Base-by-base conservation (phyloP, 345 rosid genomes). In the Linum usitatissimum region DNA sequence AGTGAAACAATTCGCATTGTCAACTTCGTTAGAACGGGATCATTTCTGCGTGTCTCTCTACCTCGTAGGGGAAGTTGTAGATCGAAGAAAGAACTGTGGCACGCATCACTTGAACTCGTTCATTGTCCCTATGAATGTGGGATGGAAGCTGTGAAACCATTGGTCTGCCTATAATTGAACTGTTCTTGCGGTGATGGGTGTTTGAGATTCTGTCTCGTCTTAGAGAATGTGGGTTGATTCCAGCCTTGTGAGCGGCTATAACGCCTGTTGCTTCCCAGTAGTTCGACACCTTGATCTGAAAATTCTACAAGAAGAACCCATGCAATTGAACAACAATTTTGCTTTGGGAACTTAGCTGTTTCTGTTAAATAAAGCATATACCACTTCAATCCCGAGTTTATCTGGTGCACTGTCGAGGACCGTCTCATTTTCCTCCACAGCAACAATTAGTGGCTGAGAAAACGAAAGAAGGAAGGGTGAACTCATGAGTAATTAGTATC, bases 221-320 rank as follows among this genome's bases (percentile, higher is more conserved):
- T 40, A 84, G 76, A 59, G 84, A 79, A 63, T 65, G 19, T 14
- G 90, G 84, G 67, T 76, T 75, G 57, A 84, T 68, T 12, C 90
- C 86, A 7, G 86, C 81, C 75, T 80, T 81, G 34, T 84, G 84
- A 64, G 84, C 84, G 54, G 86, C 83, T 61, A 84, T 67, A 60
- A 84, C 79, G 42, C 90, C 90, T n/a, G 81, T 69, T 0, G 90
- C 90, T 75, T 81, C 90, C 86, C 90, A 84, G 54, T 84, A 81
- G 70, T 84, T 84, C 42, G 81, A 68, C 40, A 78, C 90, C 61
- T 57, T 84, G 39, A 84, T 60, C 90, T 84, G 86, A 73, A 78
- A 45, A 34, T 23, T 23, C 28, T 4, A 34, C 38, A 34, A 34
- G 38, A 4, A n/a, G n/a, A 34, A 34, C 38, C n/a, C n/a, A n/a